phyloP scores from a whole-genome alignment of 306 rosid species.

The Trichosanthes cucumerina region DNA sequence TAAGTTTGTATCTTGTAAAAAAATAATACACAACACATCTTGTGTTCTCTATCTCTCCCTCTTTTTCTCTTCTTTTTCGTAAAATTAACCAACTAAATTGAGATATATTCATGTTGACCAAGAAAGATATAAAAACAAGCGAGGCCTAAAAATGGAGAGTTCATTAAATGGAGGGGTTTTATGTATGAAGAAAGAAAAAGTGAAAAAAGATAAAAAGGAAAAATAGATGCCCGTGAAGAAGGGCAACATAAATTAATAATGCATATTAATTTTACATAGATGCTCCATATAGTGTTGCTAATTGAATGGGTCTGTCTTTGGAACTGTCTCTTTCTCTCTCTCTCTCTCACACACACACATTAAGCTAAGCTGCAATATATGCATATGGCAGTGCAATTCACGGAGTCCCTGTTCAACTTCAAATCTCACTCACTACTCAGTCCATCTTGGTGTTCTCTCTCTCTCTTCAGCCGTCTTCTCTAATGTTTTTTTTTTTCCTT shows the following conservation, averaged over 20 bases:
- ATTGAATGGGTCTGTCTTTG: not conserved
- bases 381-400: slow-evolving; percentile 1
- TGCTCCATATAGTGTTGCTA: not conserved
- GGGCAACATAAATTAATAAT: not conserved
- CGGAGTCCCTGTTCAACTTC: slow-evolving; percentile 11
- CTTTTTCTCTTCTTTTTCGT: no score
- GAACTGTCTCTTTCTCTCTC: not conserved
- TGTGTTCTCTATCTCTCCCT: no score
- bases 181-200: no score
- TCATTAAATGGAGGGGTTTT: no score
- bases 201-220: not conserved
- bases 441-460: not conserved
- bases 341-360: no score
- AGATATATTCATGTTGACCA: no score
- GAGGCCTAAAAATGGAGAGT: no score
- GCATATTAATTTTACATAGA: not conserved
- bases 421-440: not conserved
- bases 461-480: not conserved
- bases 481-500: not conserved
- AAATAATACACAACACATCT: no score
- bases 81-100: no score
- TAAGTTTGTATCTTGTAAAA: no score
- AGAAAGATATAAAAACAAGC: no score
- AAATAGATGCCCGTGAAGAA: not conserved
- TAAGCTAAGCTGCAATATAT: not conserved